These are phyloP conservation scores for Gremmenia infestans DNA, from an alignment of 2,329 filamentous ascomycete genomes.

Conservation along the genomic window DNA sequence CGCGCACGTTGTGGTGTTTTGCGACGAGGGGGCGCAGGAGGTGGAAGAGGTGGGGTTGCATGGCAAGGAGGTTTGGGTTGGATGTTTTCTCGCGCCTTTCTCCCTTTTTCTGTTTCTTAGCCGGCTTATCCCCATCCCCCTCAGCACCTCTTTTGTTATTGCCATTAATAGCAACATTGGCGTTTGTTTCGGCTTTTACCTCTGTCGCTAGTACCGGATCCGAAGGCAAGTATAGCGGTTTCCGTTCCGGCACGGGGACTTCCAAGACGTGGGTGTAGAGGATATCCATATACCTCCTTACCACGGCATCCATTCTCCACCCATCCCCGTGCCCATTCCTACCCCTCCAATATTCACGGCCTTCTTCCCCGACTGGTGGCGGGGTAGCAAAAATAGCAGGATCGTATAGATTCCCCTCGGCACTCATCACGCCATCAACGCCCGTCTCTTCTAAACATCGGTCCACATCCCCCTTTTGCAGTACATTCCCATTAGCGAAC, in stretches of 20 bases:
- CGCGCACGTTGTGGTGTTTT: constrained; percentile 75
- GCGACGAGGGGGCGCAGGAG: constrained; percentile 78
- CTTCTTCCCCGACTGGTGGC: constrained; percentile 59
- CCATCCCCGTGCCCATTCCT: constrained; percentile 68
- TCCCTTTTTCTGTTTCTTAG: constrained; percentile 37
- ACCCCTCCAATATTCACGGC: constrained; percentile 82
- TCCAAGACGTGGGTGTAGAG: constrained; percentile 73
- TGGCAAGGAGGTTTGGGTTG: constrained; percentile 64
- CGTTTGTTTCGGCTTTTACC: background rate
- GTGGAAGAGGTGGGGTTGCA: constrained; percentile 93
- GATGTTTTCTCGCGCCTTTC: constrained; percentile 33
- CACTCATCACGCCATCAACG: constrained; percentile 91
- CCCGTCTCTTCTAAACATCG: constrained; percentile 77
- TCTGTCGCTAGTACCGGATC: constrained; percentile 35
- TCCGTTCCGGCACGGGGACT: constrained; percentile 57
- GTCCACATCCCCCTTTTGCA: constrained; percentile 74
- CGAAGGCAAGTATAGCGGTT: constrained; percentile 65
- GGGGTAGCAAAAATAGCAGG: constrained; percentile 75
- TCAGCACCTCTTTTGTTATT: constrained; percentile 39
- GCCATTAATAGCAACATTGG: constrained; percentile 16
- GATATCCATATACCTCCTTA: constrained; percentile 86
- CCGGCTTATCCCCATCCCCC: constrained; percentile 31
- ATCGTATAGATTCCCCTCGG: constrained; percentile 91
- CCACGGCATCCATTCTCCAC: constrained; percentile 81
- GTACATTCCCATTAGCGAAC: constrained; percentile 93